phyloP scores from a whole-genome alignment of 176 grass and related monocot species.

The Eragrostis curvula region DNA sequence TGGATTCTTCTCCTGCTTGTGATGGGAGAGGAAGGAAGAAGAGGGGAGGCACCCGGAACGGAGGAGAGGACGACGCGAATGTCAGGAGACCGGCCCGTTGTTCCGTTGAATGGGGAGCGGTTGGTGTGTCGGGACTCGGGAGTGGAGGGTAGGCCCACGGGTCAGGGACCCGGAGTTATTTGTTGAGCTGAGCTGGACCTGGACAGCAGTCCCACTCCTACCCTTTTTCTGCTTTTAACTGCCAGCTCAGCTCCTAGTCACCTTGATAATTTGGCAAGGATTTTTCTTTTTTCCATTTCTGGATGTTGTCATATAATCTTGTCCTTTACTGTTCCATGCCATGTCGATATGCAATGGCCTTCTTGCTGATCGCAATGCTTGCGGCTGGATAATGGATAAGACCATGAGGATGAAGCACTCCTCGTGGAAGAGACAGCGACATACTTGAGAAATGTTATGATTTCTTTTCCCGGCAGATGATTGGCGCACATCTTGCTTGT shows the following conservation, averaged over 20 bases:
- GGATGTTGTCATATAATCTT: no score
- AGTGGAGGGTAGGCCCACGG: not conserved
- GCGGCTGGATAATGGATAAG: slow-evolving; percentile 9
- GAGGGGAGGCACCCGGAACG: not conserved
- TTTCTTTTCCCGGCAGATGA: not conserved
- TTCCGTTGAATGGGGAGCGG: not conserved
- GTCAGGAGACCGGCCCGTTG: not conserved
- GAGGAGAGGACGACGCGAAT: not conserved
- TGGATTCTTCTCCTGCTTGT: not conserved
- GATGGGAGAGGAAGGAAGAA: not conserved
- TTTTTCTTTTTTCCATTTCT: not conserved
- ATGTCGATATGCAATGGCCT: not conserved
- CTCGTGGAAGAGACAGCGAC: not conserved
- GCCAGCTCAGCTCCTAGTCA: not conserved
- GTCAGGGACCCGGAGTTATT: not conserved
- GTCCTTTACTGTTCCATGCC: not conserved
- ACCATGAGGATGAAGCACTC: no score
- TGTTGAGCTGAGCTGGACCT: not conserved
- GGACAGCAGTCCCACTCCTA: not conserved
- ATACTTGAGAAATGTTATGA: not conserved
- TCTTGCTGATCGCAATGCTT: not conserved
- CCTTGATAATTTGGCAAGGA: not conserved
- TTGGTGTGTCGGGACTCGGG: not conserved
- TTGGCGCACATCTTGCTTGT: not conserved
- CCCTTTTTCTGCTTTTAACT: not conserved